Evolutionary conservation across 139 green algal species (phyloP).

Genomic region (Chlamydomonas urium): DNA sequence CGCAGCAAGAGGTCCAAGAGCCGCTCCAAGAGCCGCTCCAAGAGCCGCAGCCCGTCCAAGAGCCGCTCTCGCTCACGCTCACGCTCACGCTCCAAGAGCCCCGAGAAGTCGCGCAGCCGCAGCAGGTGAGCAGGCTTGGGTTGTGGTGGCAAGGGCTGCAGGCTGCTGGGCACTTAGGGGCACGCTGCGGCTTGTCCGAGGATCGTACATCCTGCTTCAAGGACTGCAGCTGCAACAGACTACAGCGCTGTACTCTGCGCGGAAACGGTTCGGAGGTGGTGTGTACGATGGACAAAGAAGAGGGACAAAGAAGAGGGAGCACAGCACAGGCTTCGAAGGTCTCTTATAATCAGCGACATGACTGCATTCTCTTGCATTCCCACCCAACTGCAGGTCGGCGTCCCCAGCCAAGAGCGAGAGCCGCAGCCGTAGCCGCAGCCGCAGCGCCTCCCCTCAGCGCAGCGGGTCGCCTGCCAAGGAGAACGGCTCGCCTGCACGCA

Average conservation of each 20-base stretch:
- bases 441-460: slow-evolving; percentile 2
- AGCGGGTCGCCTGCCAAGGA: slow-evolving; percentile 6
- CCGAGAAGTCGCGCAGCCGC: background rate
- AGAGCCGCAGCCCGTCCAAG: background rate
- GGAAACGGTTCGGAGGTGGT: background rate
- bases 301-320: too few relatives aligned
- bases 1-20: background rate
- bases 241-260: background rate
- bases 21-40: slow-evolving; percentile 1
- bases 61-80: background rate
- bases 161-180: too few relatives aligned
- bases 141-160: too few relatives aligned
- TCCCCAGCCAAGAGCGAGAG: slow-evolving; percentile 1
- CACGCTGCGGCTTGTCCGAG: background rate
- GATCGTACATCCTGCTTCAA: background rate
- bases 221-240: background rate
- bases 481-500: too few relatives aligned
- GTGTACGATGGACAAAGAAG: too few relatives aligned
- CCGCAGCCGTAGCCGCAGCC: slow-evolving; percentile 4
- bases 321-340: too few relatives aligned
- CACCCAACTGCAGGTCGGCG: background rate
- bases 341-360: too few relatives aligned
- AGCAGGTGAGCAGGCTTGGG: slow-evolving; percentile 2
- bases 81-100: background rate
- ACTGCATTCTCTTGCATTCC: background rate